These are phyloP conservation scores for Zopfochytrium polystomum DNA, from an alignment of 371 early-diverging fungal genomes.

Conservation along the genomic window DNA sequence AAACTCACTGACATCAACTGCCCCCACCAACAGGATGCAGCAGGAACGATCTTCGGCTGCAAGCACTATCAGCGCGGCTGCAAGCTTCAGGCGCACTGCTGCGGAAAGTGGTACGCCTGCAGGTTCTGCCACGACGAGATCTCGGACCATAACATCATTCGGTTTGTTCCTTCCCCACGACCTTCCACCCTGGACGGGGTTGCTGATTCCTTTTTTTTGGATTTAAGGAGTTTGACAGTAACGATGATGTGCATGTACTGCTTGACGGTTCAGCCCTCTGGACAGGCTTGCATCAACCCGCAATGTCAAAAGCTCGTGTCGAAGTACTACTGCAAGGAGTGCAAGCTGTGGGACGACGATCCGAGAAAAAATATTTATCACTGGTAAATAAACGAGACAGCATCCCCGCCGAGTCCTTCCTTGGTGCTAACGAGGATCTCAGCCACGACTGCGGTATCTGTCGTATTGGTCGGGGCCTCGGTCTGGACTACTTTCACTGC, in stretches of 20 bases:
- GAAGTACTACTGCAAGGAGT: constrained; percentile 85
- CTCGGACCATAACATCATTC: constrained; percentile 78
- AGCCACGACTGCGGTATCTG: constrained; percentile 91
- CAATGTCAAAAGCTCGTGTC: constrained; percentile 66
- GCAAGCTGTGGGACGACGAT: constrained; percentile 93
- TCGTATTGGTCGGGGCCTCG: constrained; percentile 77
- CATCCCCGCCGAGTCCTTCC: no score
- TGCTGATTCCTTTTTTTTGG: no score
- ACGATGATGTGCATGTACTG: constrained; percentile 95
- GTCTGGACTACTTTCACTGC: constrained; percentile 90
- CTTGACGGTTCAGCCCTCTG: constrained; percentile 72
- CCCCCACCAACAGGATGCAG: constrained; percentile 50
- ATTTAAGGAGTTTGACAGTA: constrained; percentile 29
- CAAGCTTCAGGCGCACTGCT: constrained; percentile 89
- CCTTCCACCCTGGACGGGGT: no score
- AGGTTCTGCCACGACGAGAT: constrained; percentile 95
- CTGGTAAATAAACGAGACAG: no score
- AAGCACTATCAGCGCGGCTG: constrained; percentile 88
- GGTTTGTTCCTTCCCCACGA: no score
- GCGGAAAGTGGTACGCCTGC: constrained; percentile 85
- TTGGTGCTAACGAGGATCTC: no score
- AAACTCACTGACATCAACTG: no score
- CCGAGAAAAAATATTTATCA: constrained; percentile 81
- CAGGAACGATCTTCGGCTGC: constrained; percentile 80
- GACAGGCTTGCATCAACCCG: constrained; percentile 62